Evolutionary conservation across 257 asterid species (phyloP).

Genomic region (Vinca minor): DNA sequence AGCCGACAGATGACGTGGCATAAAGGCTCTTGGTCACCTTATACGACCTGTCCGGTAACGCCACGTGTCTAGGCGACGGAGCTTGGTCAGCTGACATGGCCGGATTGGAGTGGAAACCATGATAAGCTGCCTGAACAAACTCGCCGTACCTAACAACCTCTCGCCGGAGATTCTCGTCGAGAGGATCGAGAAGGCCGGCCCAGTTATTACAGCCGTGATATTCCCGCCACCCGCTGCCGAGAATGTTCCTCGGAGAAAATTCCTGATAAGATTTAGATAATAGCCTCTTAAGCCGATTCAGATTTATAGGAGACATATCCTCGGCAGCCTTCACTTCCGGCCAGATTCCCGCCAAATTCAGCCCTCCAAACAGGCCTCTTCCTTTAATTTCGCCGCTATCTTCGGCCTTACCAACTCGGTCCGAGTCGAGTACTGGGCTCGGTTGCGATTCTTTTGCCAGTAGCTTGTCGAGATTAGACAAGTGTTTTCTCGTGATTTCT

Average conservation of each 20-base stretch:
- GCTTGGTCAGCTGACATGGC: constrained; percentile 39
- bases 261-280: constrained; percentile 48
- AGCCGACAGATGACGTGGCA: constrained; percentile 67
- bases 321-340: constrained; percentile 79
- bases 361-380: constrained; percentile 36
- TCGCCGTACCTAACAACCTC: constrained; percentile 80
- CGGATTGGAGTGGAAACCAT: constrained; percentile 60
- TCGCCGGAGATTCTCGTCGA: constrained; percentile 89
- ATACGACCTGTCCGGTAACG: constrained; percentile 57
- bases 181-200: constrained; percentile 80
- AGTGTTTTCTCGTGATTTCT: constrained; percentile 40
- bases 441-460: constrained; percentile 32
- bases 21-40: constrained; percentile 68
- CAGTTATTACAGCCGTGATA: constrained; percentile 80
- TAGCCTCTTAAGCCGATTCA: constrained; percentile 57
- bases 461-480: constrained; percentile 53
- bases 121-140: constrained; percentile 92
- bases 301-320: constrained; percentile 82
- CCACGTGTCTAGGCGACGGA: constrained; percentile 41
- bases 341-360: constrained; percentile 48
- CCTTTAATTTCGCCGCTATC: constrained; percentile 20
- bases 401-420: constrained; percentile 19
- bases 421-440: constrained; percentile 21
- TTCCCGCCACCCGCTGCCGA: constrained; percentile 66
- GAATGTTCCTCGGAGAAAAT: constrained; percentile 64